Evolutionary conservation across 352 stramenopile species (phyloP), one percentile per base, ranked within the genome.

Genomic region (Phytophthora pluvialis): DNA sequence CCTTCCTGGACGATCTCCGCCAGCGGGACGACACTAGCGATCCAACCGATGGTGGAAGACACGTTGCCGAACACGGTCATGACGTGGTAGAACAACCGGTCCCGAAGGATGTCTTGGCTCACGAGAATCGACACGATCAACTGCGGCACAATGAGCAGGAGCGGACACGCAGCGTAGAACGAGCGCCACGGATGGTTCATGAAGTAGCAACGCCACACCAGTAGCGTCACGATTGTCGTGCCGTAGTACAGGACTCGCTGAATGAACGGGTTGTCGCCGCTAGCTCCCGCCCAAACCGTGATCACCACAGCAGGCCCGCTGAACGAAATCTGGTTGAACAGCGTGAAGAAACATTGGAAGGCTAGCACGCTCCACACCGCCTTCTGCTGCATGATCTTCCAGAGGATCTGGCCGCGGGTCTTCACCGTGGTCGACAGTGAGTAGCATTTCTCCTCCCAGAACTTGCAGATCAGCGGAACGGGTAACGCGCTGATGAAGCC

Each of bases 1-100:
- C 77, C 80, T 47, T 83, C 74, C n/a, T 85, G 72, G 42, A 81
- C 70, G 50, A 88, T 86, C 56, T 88, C 79, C 0, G 73, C 80
- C 26, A 86, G 36, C 12, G 79, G 77, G 45, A 83, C 64, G 13
- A 83, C 39, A 52, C 66, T 75, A n/a, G 49, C 59, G 1, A 88
- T 35, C 55, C 53, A 61, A 5, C 26, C 63, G 16, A 86, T 56
- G 3, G 29, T 62, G 8, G 45, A 46, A 1, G 55, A 61, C 5
- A 80, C 31, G 29, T 35, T 62, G 5, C 40, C 54, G 39, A 83
- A 60, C 8, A 75, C 38, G 3, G 46, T 60, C 61, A 80, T 46
- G 11, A 61, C 26, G 10, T 60, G 64, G 42, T 80, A 83, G 43
- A 83, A 76, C 16, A 57, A 49, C 6, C 36, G 60, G 28, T 79